Evolutionary conservation across 2,329 filamentous ascomycete genomes (phyloP).

Genomic region (Fusarium hostae): DNA sequence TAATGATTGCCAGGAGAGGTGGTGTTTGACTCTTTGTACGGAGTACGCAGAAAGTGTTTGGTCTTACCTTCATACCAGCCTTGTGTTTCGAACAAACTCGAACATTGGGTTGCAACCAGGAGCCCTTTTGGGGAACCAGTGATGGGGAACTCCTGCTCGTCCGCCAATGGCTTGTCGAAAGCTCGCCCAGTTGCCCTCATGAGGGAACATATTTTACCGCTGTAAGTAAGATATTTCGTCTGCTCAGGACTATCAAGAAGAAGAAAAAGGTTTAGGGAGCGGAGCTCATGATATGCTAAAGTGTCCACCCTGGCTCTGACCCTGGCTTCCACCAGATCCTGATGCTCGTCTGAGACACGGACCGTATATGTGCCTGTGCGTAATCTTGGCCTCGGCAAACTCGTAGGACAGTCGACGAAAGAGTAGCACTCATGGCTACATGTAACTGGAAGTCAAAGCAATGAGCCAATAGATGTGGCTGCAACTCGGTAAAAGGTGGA

Average conservation of each 20-base stretch:
- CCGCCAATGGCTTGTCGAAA: neutral
- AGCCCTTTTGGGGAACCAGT: neutral
- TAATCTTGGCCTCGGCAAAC: constrained; percentile 9
- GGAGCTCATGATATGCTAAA: neutral
- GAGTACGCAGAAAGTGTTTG: neutral
- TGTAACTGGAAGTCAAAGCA: constrained; percentile 3
- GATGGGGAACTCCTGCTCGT: constrained; percentile 9
- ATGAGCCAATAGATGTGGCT: neutral
- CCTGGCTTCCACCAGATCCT: neutral
- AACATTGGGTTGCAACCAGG: constrained; percentile 2
- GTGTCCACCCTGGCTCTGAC: neutral
- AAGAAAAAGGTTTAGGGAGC: neutral
- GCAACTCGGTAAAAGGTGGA: neutral
- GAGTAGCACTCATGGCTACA: neutral
- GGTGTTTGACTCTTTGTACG: neutral
- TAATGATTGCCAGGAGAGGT: neutral
- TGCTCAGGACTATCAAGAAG: neutral
- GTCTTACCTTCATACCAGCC: neutral
- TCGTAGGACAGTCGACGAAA: neutral
- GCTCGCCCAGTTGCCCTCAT: neutral
- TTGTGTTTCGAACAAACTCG: constrained; percentile 8
- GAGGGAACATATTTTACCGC: neutral
- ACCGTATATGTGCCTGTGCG: constrained; percentile 10
- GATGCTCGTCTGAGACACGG: constrained; percentile 18
- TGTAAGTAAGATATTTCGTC: neutral